Evolutionary conservation across 2,329 filamentous ascomycete species (phyloP), one percentile per base, ranked within the genome.

Genomic region (Penicillium verrucosum): DNA sequence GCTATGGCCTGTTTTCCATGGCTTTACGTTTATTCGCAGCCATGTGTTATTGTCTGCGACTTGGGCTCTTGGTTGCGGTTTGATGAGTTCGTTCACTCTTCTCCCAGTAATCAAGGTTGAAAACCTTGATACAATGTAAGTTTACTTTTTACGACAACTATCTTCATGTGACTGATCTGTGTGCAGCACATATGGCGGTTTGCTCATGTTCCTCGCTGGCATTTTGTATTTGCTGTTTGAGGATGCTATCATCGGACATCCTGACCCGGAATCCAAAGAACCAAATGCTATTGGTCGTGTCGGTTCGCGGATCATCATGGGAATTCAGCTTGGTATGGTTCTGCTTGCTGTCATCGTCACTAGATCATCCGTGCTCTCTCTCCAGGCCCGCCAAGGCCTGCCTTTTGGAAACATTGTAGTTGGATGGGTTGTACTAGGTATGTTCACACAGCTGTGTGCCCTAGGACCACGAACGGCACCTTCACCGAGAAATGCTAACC

Each of bases 71-170:
- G 89, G 89, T 4, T 97, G 92, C 73, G 64, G 87, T 2, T 77
- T 87, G 4, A 96, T 97, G 92, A 94, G 93, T 71, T 82, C 84
- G 3, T 99, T 99, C 69, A 99, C 94, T 0, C 75, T 97, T 14
- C 80, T 99, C 1, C 89, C 90, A 1, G 94, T 90, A 2, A 87
- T 89, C 73, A 99, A 97, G 73, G 78, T 85, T 0, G 95, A 99
- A 70, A 85, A 89, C 65, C 71, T 91, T 4, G 81, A 79, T 54
- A 79, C 90, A 27, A 91, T 96, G 88, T 92, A 78, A 51, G 71
- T 70, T 83, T 77, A 9, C 49, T 30, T 23, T 27, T 4, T 44
- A 5, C 18, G 4, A 30, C 12, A 18, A 21, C 42, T 1, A 27
- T 1, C 32, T 25, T 12, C 21, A 29, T n/a, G 4, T 58, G 14